Evolutionary conservation across 2,329 filamentous ascomycete genomes (phyloP).

Genomic region (Calonectria pteridis): DNA sequence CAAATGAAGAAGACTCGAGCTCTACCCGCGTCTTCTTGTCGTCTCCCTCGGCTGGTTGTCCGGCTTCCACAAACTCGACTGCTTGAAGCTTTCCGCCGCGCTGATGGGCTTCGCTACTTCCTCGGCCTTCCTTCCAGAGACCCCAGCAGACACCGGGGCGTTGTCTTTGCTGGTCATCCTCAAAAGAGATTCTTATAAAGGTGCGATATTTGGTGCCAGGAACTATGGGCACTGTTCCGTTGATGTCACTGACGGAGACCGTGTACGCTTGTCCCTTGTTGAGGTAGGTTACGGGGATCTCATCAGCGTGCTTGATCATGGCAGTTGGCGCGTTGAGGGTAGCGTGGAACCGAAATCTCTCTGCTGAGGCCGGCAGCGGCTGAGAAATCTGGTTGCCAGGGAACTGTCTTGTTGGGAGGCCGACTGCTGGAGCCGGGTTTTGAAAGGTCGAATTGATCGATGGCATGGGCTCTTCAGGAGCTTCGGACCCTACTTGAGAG

Average conservation of each 20-base stretch:
- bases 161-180: conserved; percentile 92
- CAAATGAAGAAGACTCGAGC: conserved; percentile 84
- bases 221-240: conserved; percentile 67
- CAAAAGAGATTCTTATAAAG: conserved; percentile 94
- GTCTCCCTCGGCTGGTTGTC: conserved; percentile 70
- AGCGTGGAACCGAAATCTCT: conserved; percentile 89
- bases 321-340: conserved; percentile 94
- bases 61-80: conserved; percentile 88
- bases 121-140: conserved; percentile 94
- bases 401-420: conserved; percentile 66
- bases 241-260: conserved; percentile 84
- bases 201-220: conserved; percentile 84
- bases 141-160: conserved; percentile 87
- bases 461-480: conserved; percentile 63
- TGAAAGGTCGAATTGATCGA: conserved; percentile 73
- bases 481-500: conserved; percentile 72
- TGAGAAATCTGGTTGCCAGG: conserved; percentile 60
- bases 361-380: conserved; percentile 65
- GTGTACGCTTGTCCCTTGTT: conserved; percentile 98
- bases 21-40: conserved; percentile 77
- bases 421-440: conserved; percentile 70
- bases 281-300: conserved; percentile 97
- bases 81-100: conserved; percentile 92
- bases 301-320: conserved; percentile 90
- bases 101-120: conserved; percentile 95